Base-by-base conservation (phyloP, 2,329 filamentous ascomycete genomes). In the Blastomyces percursus region DNA sequence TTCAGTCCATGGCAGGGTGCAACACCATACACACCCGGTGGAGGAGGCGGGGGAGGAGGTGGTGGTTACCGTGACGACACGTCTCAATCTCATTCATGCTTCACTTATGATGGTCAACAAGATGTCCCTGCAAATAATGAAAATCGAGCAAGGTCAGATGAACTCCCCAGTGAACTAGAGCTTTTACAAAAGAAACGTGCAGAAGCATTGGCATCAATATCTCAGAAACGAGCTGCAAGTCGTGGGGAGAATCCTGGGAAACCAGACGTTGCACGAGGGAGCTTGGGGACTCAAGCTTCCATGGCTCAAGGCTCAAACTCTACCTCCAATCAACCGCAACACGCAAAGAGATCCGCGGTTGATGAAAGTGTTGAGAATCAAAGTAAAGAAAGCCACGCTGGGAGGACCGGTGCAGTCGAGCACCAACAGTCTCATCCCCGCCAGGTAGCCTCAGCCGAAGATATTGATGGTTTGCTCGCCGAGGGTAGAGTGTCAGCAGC, bases 391-490 rank as follows among this genome's bases (percentile, higher is more conserved):
- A 57, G 38, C 21, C 35, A 27, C 38, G 9, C 11, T 35, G 27
- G n/a, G 24, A 59, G 57, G 19, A 21, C 27, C 3, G 27, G 27
- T 24, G 24, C 24, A 21, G 52, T 32, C 27, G 55, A 58, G 1
- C 27, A 60, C 1, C 27, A 60, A 46, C 40, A 48, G 19, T 32
- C 32, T 4, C 59, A 42, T 48, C 30, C 48, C 19, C 32, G 24
- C 57, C 58, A 54, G 30, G 62, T 57, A 48, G 61, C 61, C 24
- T 62, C 64, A 54, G 60, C 56, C 46, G 60, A 61, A 46, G 65
- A 67, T 54, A 66, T 68, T 46, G 65, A 67, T n/a, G 62, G 62
- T 14, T 44, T 67, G 40, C 59, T 67, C 21, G 66, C 66, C 5
- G 66, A 68, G 48, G 65, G 57, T 11, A 67, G 63, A 59, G 66